A percentile compares a stretch with the other conserved stretches of the same genome.
Conservation (phyloP, 768 basidiomycete genomes). For the Exidia glandulosa region DNA sequence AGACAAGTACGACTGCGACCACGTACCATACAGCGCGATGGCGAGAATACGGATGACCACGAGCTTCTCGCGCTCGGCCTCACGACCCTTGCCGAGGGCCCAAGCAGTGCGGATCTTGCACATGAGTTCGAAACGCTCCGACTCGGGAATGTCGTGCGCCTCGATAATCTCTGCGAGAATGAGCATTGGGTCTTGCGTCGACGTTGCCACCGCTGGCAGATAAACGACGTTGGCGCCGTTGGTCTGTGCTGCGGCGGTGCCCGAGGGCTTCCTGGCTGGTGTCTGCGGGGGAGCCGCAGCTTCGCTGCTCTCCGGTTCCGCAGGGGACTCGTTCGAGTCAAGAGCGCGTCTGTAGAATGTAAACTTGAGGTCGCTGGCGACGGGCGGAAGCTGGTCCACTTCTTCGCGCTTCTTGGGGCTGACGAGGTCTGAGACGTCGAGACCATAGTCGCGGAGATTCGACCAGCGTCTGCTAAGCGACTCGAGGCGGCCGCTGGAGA, state of each 20-base stretch:
- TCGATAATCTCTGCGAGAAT: slow-evolving; percentile 67
- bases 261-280: background rate
- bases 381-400: slow-evolving; percentile 53
- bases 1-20: slow-evolving; percentile 6
- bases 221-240: slow-evolving; percentile 48
- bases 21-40: slow-evolving; percentile 64
- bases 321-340: slow-evolving; percentile 34
- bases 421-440: slow-evolving; percentile 65
- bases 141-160: slow-evolving; percentile 55
- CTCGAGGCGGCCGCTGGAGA: slow-evolving; percentile 69
- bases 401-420: slow-evolving; percentile 39
- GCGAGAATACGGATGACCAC: slow-evolving; percentile 73
- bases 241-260: background rate
- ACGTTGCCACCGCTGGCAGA: slow-evolving; percentile 49
- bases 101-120: slow-evolving; percentile 77
- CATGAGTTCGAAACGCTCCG: slow-evolving; percentile 80
- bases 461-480: slow-evolving; percentile 81
- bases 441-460: slow-evolving; percentile 65
- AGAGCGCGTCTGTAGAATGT: slow-evolving; percentile 51
- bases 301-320: slow-evolving; percentile 28
- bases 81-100: slow-evolving; percentile 46
- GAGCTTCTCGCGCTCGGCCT: slow-evolving; percentile 64
- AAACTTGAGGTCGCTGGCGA: slow-evolving; percentile 71
- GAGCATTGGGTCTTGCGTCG: slow-evolving; percentile 56
- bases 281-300: slow-evolving; percentile 30